A percentile compares a stretch with the other conserved stretches of the same genome.
Evolutionary conservation across 129 eudicot genomes (phyloP).

Genomic region (Escallonia herrerae): DNA sequence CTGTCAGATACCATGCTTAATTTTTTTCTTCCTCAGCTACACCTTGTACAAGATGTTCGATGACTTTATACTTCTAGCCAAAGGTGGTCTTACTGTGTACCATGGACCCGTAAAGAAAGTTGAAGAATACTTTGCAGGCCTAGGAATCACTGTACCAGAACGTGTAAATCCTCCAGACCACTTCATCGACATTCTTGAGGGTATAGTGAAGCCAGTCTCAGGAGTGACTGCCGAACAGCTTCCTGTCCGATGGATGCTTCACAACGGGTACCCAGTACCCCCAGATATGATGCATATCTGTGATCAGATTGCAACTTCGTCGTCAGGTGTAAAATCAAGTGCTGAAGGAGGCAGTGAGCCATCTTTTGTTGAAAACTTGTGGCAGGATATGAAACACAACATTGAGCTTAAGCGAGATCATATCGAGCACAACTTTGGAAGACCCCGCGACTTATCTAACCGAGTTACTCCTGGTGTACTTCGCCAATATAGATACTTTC

Average conservation of each 20-base stretch:
- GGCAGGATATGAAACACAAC: constrained; percentile 46
- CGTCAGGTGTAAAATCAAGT: constrained; percentile 21
- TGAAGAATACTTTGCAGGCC: constrained; percentile 73
- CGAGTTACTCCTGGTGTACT: constrained; percentile 69
- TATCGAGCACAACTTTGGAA: constrained; percentile 25
- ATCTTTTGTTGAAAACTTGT: constrained; percentile 34
- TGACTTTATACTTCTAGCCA: constrained; percentile 91
- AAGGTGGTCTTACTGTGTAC: constrained; percentile 89
- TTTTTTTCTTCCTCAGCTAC: constrained; percentile 47
- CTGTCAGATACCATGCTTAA: background rate
- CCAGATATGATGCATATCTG: constrained; percentile 77
- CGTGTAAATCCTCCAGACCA: constrained; percentile 94
- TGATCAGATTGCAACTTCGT: constrained; percentile 55
- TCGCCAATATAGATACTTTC: constrained; percentile 74
- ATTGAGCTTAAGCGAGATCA: constrained; percentile 28
- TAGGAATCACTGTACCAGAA: constrained; percentile 80
- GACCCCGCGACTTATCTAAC: constrained; percentile 50
- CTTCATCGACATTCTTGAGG: constrained; percentile 83
- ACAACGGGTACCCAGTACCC: constrained; percentile 83
- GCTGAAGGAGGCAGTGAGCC: constrained; percentile 3
- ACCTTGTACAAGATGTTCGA: constrained; percentile 90
- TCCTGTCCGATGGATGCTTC: constrained; percentile 96
- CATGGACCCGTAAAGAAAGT: constrained; percentile 87
- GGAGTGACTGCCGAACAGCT: constrained; percentile 70
- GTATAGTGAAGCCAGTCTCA: constrained; percentile 51